These are phyloP conservation scores for Termitomyces bulborhizus DNA, from an alignment of 768 basidiomycete genomes.

Conservation along the genomic window DNA sequence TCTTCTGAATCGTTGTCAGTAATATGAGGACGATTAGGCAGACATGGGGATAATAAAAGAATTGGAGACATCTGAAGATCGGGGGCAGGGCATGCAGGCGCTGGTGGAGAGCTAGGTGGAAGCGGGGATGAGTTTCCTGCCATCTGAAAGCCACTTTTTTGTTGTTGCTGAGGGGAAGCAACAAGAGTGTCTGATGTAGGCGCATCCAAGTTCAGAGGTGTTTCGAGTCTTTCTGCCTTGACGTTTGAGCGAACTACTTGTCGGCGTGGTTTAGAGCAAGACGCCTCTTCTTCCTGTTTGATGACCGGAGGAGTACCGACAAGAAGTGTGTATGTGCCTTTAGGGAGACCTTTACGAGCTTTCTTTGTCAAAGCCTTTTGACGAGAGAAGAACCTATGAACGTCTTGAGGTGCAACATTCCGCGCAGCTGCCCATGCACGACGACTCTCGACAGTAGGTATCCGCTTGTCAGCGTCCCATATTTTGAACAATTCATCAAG, in stretches of 20 bases:
- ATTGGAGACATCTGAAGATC: neutral
- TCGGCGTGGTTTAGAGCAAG: neutral
- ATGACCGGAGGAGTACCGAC: constrained; percentile 27
- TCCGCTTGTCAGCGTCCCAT: constrained; percentile 31
- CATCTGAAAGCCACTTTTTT: neutral
- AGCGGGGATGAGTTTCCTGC: neutral
- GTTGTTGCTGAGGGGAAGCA: neutral
- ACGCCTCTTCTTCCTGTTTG: neutral
- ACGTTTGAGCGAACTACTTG: neutral
- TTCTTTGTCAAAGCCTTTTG: constrained; percentile 24
- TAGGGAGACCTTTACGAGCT: constrained; percentile 16
- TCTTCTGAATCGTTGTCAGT: neutral
- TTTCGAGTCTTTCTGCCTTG: neutral
- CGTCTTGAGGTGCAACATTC: constrained; percentile 24
- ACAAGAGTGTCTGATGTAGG: constrained; percentile 9
- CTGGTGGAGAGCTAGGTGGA: constrained; percentile 8
- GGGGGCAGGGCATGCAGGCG: neutral
- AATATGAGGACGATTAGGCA: neutral
- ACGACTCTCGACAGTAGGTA: constrained; percentile 30
- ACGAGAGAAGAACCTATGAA: constrained; percentile 34
- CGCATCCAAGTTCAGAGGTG: neutral
- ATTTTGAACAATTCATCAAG: constrained; percentile 27
- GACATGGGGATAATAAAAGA: neutral
- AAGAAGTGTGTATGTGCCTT: constrained; percentile 32
- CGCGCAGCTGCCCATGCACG: constrained; percentile 34